Evolutionary conservation across 129 eudicot species (phyloP).

Genomic region (Logfia minima): DNA sequence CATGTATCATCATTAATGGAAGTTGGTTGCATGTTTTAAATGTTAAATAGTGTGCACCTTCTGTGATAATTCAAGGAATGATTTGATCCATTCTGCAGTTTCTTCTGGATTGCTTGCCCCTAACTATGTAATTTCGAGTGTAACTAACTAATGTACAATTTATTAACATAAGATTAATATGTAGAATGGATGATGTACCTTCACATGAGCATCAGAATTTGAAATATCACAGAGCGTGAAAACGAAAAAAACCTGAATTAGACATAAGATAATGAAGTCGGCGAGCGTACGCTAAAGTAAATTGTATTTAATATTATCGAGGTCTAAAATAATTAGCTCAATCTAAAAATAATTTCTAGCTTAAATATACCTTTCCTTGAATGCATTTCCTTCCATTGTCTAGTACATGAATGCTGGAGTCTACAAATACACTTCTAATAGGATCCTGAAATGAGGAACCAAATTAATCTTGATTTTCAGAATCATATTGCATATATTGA

Average conservation of each 20-base stretch:
- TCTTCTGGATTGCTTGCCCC: constrained; percentile 80
- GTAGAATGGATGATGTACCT: constrained; percentile 40
- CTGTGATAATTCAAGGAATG: constrained; percentile 47
- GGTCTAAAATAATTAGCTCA: not conserved
- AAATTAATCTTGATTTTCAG: not conserved
- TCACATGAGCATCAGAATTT: constrained; percentile 50
- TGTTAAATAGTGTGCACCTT: constrained; percentile 43
- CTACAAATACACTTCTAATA: constrained; percentile 54
- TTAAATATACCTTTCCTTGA: constrained; percentile 59
- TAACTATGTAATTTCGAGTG: constrained; percentile 39
- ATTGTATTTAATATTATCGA: not conserved
- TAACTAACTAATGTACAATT: not conserved
- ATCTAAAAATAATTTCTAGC: not conserved
- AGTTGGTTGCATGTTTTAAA: constrained; percentile 9
- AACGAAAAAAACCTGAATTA: constrained; percentile 57
- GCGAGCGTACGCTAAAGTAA: not conserved
- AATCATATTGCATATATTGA: not conserved
- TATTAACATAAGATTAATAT: not conserved
- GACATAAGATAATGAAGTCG: constrained; percentile 2
- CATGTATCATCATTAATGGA: constrained; percentile 22
- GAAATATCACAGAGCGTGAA: constrained; percentile 68
- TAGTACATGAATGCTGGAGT: constrained; percentile 59
- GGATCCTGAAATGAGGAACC: constrained; percentile 53
- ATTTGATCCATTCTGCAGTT: constrained; percentile 68
- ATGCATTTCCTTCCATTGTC: constrained; percentile 65